These are phyloP conservation scores for Metarhizium guizhouense DNA, from an alignment of 2,329 filamentous ascomycete species.

Conservation along the genomic window DNA sequence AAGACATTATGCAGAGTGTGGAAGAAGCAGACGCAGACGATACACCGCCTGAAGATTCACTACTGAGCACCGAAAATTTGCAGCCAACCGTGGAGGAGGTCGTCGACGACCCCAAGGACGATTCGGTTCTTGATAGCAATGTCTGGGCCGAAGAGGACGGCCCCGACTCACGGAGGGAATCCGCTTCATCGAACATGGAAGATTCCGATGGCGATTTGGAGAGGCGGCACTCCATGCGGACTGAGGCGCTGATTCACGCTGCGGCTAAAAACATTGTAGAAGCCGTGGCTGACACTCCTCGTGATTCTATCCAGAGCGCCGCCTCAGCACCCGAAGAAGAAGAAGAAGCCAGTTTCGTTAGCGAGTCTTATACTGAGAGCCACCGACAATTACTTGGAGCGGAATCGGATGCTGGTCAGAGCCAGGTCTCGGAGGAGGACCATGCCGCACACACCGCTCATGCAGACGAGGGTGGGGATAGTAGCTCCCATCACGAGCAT, in stretches of 20 bases:
- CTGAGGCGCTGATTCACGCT: conserved; percentile 44
- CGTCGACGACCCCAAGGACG: conserved; percentile 2
- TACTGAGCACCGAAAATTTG: background rate
- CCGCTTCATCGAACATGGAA: conserved; percentile 13
- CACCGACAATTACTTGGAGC: conserved; percentile 15
- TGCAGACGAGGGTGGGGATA: conserved; percentile 27
- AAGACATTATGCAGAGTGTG: background rate
- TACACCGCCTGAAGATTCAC: background rate
- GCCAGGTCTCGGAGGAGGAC: conserved; percentile 10
- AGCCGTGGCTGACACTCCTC: conserved; percentile 19
- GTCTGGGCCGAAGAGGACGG: background rate
- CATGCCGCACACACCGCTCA: conserved; percentile 8
- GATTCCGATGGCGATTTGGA: conserved; percentile 12
- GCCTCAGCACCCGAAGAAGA: conserved; percentile 4
- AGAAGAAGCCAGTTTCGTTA: conserved; percentile 14
- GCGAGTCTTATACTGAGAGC: conserved; percentile 13
- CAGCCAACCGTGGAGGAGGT: conserved; percentile 3
- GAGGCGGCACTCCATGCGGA: conserved; percentile 32
- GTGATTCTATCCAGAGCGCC: conserved; percentile 16
- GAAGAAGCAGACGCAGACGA: background rate
- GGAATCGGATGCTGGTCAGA: conserved; percentile 13
- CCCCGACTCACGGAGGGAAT: conserved; percentile 7
- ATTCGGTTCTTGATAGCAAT: background rate
- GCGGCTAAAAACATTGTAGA: conserved; percentile 42
- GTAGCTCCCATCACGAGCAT: conserved; percentile 40